A percentile compares a stretch with the other conserved stretches of the same genome.
Conservation (phyloP, 805 yeast species). For the Tetrapisispora phaffii region DNA sequence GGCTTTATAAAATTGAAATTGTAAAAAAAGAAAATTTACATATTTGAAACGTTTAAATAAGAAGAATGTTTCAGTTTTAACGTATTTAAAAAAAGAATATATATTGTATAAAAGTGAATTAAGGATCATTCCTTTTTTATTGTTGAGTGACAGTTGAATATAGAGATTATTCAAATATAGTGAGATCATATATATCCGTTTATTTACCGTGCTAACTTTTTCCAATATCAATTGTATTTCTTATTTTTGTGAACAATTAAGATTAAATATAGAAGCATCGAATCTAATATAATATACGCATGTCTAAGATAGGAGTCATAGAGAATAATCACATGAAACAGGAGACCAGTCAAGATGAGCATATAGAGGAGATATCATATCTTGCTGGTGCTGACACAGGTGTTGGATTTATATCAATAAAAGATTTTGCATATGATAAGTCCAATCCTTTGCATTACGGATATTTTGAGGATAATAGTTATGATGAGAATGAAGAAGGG, state of each 20-base stretch:
- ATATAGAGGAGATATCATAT: background rate
- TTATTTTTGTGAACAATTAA: too few relatives aligned
- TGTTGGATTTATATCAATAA: conserved; percentile 40
- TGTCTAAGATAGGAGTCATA: background rate
- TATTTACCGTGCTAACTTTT: too few relatives aligned
- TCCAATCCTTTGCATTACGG: conserved; percentile 68
- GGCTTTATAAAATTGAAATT: too few relatives aligned
- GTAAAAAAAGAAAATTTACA: too few relatives aligned
- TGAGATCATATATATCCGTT: too few relatives aligned
- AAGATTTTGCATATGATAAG: conserved; percentile 74
- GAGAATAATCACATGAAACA: background rate
- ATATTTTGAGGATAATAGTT: conserved; percentile 27
- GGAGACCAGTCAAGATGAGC: background rate
- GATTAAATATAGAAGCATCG: background rate
- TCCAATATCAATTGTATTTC: too few relatives aligned
- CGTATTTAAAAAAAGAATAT: too few relatives aligned
- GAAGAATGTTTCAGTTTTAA: background rate
- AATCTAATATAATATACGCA: background rate
- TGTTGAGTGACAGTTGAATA: too few relatives aligned
- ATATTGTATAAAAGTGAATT: too few relatives aligned
- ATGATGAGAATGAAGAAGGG: conserved; percentile 18
- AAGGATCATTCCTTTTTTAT: too few relatives aligned
- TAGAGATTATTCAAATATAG: too few relatives aligned
- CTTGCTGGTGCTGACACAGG: conserved; percentile 2
- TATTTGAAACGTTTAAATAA: background rate